phyloP scores from a whole-genome alignment of 1,139 yeast species.

The Nematodospora anomalae region DNA sequence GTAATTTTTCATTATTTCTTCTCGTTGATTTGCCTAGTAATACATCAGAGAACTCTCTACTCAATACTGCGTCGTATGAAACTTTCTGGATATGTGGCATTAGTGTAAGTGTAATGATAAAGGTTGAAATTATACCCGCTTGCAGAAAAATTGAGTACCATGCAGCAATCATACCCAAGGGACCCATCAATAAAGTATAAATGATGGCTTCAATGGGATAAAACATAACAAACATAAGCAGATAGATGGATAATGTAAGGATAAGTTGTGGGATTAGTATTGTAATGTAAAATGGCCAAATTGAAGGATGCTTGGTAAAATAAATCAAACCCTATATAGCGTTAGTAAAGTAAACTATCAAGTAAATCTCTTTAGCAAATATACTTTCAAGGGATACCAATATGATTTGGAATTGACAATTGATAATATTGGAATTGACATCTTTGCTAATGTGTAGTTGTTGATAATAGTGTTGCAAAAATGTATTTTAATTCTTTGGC shows the following conservation, averaged over 20 bases:
- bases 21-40: not conserved
- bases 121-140: conserved; percentile 49
- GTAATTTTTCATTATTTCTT: conserved; percentile 34
- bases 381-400: conserved; percentile 29
- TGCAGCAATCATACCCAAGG: conserved; percentile 54
- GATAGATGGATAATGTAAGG: conserved; percentile 43
- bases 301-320: conserved; percentile 41
- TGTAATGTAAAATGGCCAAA: conserved; percentile 53
- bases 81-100: conserved; percentile 56
- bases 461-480: conserved; percentile 5
- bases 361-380: no score
- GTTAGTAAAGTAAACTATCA: no score
- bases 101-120: conserved; percentile 49
- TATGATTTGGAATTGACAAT: conserved; percentile 24
- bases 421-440: conserved; percentile 11
- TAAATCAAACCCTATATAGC: conserved; percentile 42
- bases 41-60: conserved; percentile 45
- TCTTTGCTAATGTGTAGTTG: not conserved
- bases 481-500: not conserved
- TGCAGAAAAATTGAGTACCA: conserved; percentile 56
- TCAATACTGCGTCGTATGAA: conserved; percentile 59
- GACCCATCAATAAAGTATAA: conserved; percentile 52
- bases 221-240: conserved; percentile 36
- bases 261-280: conserved; percentile 53
- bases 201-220: conserved; percentile 52